Base-by-base conservation (phyloP, 495 filamentous ascomycete species). In the Talaromyces wortmannii region DNA sequence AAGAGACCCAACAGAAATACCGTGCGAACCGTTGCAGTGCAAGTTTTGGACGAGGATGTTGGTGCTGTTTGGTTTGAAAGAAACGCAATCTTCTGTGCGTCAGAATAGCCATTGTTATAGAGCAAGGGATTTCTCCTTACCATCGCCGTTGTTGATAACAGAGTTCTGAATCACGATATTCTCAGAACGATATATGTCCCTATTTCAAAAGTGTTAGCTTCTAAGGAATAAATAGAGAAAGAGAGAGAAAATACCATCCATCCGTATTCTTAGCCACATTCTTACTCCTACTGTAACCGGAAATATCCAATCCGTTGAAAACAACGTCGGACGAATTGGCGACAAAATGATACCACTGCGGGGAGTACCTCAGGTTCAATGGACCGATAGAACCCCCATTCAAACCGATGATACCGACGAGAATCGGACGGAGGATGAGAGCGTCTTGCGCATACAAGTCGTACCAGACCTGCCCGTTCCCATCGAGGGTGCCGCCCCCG, bases 61-160 rank as follows among this genome's bases (percentile, higher is more conserved):
- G n/a, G 84, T 88, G 64, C 77, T 83, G 65, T 89, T 89, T 2
- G 86, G 86, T 65, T 90, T 89, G 77, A 89, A 88, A 10, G 83
- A 83, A n/a, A 89, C 85, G 56, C 85, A 89, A 62, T 89, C 79
- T 74, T 31, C 2, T 40, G 16, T 47, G 13, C 4, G 50, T 58
- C 31, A 66, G 59, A 31, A 55, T 50, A 16, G 6, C 29, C 0
- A n/a, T 31, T 13, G 12, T 30, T 44, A 10, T 13, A n/a, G 3
- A 48, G 45, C 0, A 12, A 50, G 16, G 30, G n/a, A 17, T 5
- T 7, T 40, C 15, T 6, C 50, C 66, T 55, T 67, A 77, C 77
- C 83, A 58, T 90, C 85, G 23, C 83, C 83, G 52, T 89, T 89
- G 60, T 84, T 75, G 52, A 90, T 78, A 15, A 78, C 71, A 1